Conservation (phyloP, 352 stramenopile genomes). For the Phytophthora lateralis region DNA sequence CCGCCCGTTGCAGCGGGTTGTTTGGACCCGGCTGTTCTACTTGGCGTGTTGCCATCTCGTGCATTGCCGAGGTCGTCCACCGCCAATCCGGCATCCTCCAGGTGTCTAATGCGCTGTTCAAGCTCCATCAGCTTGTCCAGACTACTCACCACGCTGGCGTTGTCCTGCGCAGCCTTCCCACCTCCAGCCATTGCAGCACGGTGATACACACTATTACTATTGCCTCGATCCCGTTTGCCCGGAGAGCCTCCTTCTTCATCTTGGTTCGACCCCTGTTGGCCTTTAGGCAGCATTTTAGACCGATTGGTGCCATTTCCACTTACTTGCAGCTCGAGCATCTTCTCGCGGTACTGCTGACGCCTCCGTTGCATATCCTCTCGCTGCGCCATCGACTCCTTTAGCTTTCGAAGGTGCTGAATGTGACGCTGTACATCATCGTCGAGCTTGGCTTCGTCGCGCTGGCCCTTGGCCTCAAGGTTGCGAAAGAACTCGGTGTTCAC, state of each 20-base stretch:
- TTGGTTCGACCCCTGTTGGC: conserved; percentile 39
- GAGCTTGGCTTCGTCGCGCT: conserved; percentile 63
- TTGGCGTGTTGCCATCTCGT: conserved; percentile 26
- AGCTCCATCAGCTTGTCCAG: conserved; percentile 91
- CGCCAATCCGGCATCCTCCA: conserved; percentile 74
- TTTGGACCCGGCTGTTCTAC: conserved; percentile 27
- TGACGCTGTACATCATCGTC: conserved; percentile 90
- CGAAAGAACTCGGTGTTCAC: conserved; percentile 89
- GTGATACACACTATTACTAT: conserved; percentile 43
- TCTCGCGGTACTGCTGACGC: conserved; percentile 66
- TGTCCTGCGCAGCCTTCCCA: conserved; percentile 26
- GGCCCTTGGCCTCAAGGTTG: conserved; percentile 80
- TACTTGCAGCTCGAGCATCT: conserved; percentile 56
- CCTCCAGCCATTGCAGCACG: conserved; percentile 30
- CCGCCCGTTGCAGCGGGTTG: conserved; percentile 21
- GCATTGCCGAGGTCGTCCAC: conserved; percentile 46
- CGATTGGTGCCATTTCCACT: conserved; percentile 23
- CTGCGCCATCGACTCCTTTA: conserved; percentile 72
- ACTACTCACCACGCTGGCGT: conserved; percentile 67
- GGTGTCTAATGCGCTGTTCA: conserved; percentile 84
- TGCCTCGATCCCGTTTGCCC: conserved; percentile 22
- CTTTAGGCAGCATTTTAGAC: conserved; percentile 36
- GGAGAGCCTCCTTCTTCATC: conserved; percentile 40
- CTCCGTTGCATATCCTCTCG: conserved; percentile 67
- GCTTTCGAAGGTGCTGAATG: conserved; percentile 82